A percentile compares a stretch with the other conserved stretches of the same genome.
phyloP scores from a whole-genome alignment of 257 asterid species.

The Solanum dulcamara region DNA sequence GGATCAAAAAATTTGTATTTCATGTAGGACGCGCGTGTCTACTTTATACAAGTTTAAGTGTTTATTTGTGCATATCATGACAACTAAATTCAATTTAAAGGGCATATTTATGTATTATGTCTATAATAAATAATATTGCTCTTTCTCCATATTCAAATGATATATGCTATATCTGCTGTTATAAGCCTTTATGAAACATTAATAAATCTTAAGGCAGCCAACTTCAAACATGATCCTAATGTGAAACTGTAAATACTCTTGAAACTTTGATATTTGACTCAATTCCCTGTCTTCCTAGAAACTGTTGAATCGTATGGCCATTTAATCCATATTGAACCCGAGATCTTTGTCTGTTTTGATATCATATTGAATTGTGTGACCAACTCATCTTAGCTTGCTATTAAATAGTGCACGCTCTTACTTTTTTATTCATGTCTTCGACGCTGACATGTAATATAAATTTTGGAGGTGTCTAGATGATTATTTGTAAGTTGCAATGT shows the following conservation, averaged over 20 bases:
- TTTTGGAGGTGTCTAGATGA: no score
- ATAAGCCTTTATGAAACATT: no score
- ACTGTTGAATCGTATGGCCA: not conserved
- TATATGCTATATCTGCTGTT: no score
- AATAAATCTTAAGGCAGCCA: no score
- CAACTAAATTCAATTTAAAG: no score
- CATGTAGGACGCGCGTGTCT: rapidly evolving
- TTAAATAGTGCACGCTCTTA: not conserved
- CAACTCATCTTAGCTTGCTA: not conserved
- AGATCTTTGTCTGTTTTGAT: not conserved
- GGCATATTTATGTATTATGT: no score
- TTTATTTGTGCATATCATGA: no score
- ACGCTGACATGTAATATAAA: no score
- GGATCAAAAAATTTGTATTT: not conserved
- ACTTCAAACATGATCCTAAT: not conserved
- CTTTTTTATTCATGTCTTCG: not conserved
- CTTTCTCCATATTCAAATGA: not conserved
- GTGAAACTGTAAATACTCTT: not conserved
- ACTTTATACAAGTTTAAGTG: no score
- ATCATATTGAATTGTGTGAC: not conserved
- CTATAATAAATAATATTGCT: not conserved
- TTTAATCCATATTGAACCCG: not conserved
- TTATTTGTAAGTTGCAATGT: no score
- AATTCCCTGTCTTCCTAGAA: not conserved
- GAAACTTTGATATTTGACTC: not conserved